phyloP scores from a whole-genome alignment of 2,329 filamentous ascomycete species.

The Dactylella cylindrospora region DNA sequence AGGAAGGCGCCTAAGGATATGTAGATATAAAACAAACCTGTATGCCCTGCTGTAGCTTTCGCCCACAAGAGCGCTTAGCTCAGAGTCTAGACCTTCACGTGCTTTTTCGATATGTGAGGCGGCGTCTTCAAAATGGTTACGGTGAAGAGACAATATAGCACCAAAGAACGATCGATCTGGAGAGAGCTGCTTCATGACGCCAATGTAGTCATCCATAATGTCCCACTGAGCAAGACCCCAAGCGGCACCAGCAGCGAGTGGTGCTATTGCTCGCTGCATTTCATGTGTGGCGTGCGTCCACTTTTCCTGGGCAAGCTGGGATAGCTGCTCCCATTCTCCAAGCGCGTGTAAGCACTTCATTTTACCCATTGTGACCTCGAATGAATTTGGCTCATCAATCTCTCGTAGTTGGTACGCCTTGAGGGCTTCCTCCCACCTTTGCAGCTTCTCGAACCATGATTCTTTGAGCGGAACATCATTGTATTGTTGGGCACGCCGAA shows the following conservation, averaged over 20 bases:
- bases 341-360: slow-evolving; percentile 97
- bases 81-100: slow-evolving; percentile 88
- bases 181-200: slow-evolving; percentile 89
- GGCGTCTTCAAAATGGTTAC: slow-evolving; percentile 92
- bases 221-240: slow-evolving; percentile 98
- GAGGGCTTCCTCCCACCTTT: slow-evolving; percentile 96
- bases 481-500: slow-evolving; percentile 93
- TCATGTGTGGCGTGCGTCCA: slow-evolving; percentile 84
- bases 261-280: slow-evolving; percentile 85
- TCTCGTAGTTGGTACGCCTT: slow-evolving; percentile 86
- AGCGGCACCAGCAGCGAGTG: slow-evolving; percentile 88
- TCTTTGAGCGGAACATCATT: slow-evolving; percentile 94
- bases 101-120: slow-evolving; percentile 86
- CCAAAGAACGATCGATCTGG: slow-evolving; percentile 97
- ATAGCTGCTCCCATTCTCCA: slow-evolving; percentile 94
- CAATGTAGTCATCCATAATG: slow-evolving; percentile 94
- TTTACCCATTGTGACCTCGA: slow-evolving; percentile 98
- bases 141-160: slow-evolving; percentile 89
- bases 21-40: slow-evolving; percentile 54
- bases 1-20: neutral
- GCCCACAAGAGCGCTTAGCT: slow-evolving; percentile 92
- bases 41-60: slow-evolving; percentile 98
- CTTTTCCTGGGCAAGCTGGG: slow-evolving; percentile 82
- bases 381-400: slow-evolving; percentile 67
- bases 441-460: slow-evolving; percentile 98